phyloP scores from a whole-genome alignment of 345 rosid species.

The Noccaea bulbosa region DNA sequence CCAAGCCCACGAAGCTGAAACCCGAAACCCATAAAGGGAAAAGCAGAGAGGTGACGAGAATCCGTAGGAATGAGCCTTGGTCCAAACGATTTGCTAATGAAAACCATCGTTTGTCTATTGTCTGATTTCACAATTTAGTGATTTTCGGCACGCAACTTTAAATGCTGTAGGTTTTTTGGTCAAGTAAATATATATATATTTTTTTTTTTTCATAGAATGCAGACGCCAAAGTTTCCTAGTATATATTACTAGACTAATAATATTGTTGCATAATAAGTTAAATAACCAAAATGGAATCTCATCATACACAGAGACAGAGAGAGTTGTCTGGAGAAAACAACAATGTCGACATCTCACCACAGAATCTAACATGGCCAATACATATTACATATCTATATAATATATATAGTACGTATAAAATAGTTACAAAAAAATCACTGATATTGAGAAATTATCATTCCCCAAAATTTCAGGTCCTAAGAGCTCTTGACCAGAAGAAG shows the following conservation, averaged over 20 bases:
- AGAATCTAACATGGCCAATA: slow-evolving; percentile 20
- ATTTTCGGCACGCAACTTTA: neutral
- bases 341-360: slow-evolving; percentile 23
- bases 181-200: no score
- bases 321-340: slow-evolving; percentile 7
- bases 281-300: slow-evolving; percentile 15
- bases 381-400: slow-evolving; percentile 23
- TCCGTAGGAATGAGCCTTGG: no score
- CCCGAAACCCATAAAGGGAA: no score
- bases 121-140: neutral
- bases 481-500: slow-evolving; percentile 21
- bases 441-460: slow-evolving; percentile 27
- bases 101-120: no score
- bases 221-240: slow-evolving; percentile 19
- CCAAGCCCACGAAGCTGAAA: no score
- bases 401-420: neutral
- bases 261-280: slow-evolving; percentile 11
- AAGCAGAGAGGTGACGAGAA: no score
- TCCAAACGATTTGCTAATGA: no score
- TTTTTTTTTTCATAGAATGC: neutral
- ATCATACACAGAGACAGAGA: neutral
- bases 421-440: slow-evolving; percentile 44
- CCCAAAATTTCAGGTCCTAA: slow-evolving; percentile 17
- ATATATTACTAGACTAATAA: neutral
- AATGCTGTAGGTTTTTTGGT: neutral